A percentile compares a stretch with the other conserved stretches of the same genome.
These are phyloP conservation scores for Colletotrichum neosansevieriae DNA, from an alignment of 2,329 filamentous ascomycete genomes.

Conservation along the genomic window DNA sequence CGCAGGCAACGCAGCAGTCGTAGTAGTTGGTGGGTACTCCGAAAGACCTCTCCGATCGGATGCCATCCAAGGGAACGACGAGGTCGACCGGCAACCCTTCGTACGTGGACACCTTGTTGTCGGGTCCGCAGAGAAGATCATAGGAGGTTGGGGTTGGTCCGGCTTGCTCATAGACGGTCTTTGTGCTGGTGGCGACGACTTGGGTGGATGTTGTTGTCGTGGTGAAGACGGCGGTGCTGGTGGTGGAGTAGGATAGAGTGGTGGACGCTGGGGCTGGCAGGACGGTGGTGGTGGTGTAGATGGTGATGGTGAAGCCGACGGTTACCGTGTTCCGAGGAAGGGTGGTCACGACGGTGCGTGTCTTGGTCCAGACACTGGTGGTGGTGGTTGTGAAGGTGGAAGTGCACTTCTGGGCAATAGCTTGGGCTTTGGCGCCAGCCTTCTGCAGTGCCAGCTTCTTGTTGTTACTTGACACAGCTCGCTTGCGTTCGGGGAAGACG, in stretches of 20 bases:
- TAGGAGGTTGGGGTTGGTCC: background rate
- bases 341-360: background rate
- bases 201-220: background rate
- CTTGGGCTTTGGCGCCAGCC: background rate
- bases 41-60: background rate
- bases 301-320: background rate
- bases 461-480: background rate
- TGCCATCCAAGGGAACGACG: background rate
- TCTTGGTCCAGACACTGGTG: background rate
- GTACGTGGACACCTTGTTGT: background rate
- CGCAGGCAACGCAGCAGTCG: background rate
- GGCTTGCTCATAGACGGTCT: background rate
- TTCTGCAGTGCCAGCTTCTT: background rate
- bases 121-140: background rate
- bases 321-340: background rate
- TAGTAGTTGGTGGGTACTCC: background rate
- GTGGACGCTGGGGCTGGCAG: background rate
- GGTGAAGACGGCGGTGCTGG: background rate
- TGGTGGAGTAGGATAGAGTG: background rate
- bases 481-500: background rate
- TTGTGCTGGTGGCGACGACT: background rate
- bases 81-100: background rate
- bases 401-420: background rate
- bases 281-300: background rate
- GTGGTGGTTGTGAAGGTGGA: background rate